These are phyloP conservation scores for Ambrosia trifida DNA, from an alignment of 129 eudicot species.

Conservation along the genomic window DNA sequence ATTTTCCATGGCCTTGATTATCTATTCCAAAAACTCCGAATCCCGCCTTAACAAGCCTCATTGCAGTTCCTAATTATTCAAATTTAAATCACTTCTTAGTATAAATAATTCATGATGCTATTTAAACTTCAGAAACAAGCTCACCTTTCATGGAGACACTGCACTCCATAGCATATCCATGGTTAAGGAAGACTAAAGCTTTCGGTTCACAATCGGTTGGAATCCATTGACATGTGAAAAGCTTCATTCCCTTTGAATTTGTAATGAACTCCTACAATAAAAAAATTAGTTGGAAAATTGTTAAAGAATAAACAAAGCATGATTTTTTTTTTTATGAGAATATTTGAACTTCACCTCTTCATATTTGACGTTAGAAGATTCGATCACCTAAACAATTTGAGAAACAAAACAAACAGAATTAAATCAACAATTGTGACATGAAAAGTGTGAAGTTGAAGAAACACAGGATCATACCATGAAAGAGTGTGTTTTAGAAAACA, in stretches of 20 bases:
- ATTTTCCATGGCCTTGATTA: slow-evolving; percentile 85
- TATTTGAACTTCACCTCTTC: slow-evolving; percentile 44
- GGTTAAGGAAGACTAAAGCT: slow-evolving; percentile 82
- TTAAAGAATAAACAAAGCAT: slow-evolving; percentile 4
- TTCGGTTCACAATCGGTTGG: slow-evolving; percentile 59
- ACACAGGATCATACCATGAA: slow-evolving; percentile 27
- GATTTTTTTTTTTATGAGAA: background rate
- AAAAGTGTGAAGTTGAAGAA: slow-evolving; percentile 17
- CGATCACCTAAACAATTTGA: slow-evolving; percentile 23
- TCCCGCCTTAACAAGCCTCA: slow-evolving; percentile 67
- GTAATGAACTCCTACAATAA: slow-evolving; percentile 50
- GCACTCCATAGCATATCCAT: slow-evolving; percentile 96
- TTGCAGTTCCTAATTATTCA: slow-evolving; percentile 49
- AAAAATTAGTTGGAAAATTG: slow-evolving; percentile 9
- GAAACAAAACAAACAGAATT: slow-evolving; percentile 20
- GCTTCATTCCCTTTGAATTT: slow-evolving; percentile 59
- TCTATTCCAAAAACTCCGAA: slow-evolving; percentile 77
- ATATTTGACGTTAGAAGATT: slow-evolving; percentile 35
- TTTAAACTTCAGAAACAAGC: background rate
- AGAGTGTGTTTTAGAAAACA: slow-evolving; percentile 14
- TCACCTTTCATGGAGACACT: slow-evolving; percentile 84
- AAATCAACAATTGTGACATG: slow-evolving; percentile 15
- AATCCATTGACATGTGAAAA: slow-evolving; percentile 79
- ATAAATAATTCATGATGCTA: background rate
- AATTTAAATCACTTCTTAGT: background rate